These are phyloP conservation scores for Arthroderma sp. DNA, from an alignment of 2,329 filamentous ascomycete species.

Conservation along the genomic window DNA sequence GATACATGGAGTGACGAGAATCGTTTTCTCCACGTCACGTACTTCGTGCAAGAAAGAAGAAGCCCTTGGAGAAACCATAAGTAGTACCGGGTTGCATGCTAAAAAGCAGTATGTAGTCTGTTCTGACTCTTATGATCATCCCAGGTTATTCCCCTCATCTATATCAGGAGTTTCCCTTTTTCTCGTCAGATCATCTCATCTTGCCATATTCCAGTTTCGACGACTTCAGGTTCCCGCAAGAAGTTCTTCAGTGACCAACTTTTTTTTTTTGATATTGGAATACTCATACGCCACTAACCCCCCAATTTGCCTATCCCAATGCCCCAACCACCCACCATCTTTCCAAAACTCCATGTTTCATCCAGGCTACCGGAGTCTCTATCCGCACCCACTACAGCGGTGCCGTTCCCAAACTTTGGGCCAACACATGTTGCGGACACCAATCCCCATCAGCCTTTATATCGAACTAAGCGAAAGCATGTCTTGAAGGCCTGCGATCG, in stretches of 20 bases:
- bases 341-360: slow-evolving; percentile 24
- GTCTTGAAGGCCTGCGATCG: slow-evolving; percentile 33
- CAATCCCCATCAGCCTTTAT: slow-evolving; percentile 26
- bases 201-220: too few relatives aligned
- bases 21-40: slow-evolving; percentile 7
- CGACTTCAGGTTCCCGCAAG: too few relatives aligned
- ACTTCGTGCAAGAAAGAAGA: too few relatives aligned
- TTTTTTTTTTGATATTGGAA: slow-evolving; percentile 9
- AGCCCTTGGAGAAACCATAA: too few relatives aligned
- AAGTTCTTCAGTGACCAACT: not conserved
- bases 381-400: slow-evolving; percentile 20
- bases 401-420: slow-evolving; percentile 20
- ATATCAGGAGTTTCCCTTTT: too few relatives aligned
- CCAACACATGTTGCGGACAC: slow-evolving; percentile 18
- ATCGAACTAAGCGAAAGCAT: slow-evolving; percentile 32
- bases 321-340: slow-evolving; percentile 13
- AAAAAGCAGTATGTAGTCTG: too few relatives aligned
- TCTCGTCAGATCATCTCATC: too few relatives aligned
- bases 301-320: slow-evolving; percentile 3
- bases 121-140: too few relatives aligned
- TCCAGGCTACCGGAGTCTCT: slow-evolving; percentile 22
- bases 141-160: too few relatives aligned
- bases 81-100: too few relatives aligned
- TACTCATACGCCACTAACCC: too few relatives aligned
- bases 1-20: slow-evolving; percentile 9